Evolutionary conservation across 2,329 filamentous ascomycete species (phyloP).

Genomic region (Pseudogymnoascus sp.): DNA sequence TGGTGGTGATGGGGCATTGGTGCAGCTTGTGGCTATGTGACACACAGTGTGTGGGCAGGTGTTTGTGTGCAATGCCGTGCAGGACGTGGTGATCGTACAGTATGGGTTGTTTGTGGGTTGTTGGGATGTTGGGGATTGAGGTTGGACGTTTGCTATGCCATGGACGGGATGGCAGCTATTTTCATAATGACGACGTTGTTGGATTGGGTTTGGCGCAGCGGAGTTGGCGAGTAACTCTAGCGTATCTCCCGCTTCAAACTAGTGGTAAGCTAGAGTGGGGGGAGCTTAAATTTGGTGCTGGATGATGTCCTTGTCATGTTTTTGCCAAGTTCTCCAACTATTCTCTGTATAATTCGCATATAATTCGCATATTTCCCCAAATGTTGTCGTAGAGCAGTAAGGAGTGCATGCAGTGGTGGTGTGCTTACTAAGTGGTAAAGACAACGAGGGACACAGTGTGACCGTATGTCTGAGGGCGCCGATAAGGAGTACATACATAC

Average conservation of each 20-base stretch:
- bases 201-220: neutral
- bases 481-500: conserved; percentile 10
- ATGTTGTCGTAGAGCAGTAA: neutral
- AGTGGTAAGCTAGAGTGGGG: neutral
- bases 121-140: too few species aligned
- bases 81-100: neutral
- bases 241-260: neutral
- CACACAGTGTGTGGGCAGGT: neutral
- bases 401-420: neutral
- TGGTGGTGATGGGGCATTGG: conserved; percentile 1
- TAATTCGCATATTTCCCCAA: neutral
- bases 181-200: conserved; percentile 5
- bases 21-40: neutral
- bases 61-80: neutral
- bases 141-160: conserved; percentile 2
- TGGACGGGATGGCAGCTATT: conserved; percentile 4
- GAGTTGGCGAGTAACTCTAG: conserved; percentile 1
- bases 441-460: neutral
- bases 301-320: neutral
- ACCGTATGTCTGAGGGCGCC: neutral
- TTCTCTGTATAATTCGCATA: neutral
- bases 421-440: neutral
- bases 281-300: neutral
- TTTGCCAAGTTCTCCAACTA: neutral
- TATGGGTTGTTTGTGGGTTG: neutral